A percentile compares a stretch with the other conserved stretches of the same genome.
phyloP scores from a whole-genome alignment of 179 eudicot species.

The Vitellaria paradoxa region DNA sequence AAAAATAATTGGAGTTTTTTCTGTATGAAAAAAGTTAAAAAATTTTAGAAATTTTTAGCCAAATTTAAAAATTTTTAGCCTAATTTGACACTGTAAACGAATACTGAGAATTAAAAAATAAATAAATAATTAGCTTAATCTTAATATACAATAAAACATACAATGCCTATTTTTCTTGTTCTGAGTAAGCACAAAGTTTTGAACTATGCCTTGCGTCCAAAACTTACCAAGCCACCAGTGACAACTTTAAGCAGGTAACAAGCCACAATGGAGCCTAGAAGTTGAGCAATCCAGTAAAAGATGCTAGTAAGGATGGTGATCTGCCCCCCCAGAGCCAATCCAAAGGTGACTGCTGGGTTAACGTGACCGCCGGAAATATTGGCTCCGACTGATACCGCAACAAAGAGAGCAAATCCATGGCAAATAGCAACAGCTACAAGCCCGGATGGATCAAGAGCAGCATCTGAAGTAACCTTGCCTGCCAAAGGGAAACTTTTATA shows the following conservation, averaged over 20 bases:
- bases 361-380: conserved; percentile 91
- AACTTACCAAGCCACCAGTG: conserved; percentile 65
- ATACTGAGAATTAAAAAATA: too few relatives aligned
- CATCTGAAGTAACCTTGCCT: conserved; percentile 69
- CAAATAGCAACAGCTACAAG: conserved; percentile 65
- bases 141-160: too few relatives aligned
- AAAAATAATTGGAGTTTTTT: too few relatives aligned
- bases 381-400: conserved; percentile 67
- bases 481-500: neutral
- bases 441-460: conserved; percentile 69
- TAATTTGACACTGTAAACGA: too few relatives aligned
- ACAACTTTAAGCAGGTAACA: conserved; percentile 57
- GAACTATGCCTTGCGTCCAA: neutral
- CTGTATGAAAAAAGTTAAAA: neutral
- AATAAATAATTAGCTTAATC: too few relatives aligned
- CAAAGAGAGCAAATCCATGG: conserved; percentile 75
- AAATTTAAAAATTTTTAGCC: too few relatives aligned
- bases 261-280: conserved; percentile 58
- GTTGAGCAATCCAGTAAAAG: conserved; percentile 79
- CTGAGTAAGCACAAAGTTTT: too few relatives aligned
- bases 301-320: conserved; percentile 76
- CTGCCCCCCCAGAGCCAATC: conserved; percentile 81
- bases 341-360: conserved; percentile 18
- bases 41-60: neutral
- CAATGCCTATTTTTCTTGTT: too few relatives aligned